A percentile compares a stretch with the other conserved stretches of the same genome.
Conservation (phyloP, 495 filamentous ascomycete species). For the Aeminium ludgeri region DNA sequence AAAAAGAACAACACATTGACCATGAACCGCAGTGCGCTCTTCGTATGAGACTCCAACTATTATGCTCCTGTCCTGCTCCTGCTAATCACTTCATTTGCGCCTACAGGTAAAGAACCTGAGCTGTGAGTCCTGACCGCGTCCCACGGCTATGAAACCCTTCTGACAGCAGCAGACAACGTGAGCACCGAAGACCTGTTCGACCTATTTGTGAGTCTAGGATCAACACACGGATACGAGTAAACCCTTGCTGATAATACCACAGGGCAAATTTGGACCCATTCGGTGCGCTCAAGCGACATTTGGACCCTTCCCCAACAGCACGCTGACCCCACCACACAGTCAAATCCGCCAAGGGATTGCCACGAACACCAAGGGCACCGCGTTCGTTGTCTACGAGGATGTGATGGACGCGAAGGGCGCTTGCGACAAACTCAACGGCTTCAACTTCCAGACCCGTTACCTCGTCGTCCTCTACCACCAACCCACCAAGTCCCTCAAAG, state of each 20-base stretch:
- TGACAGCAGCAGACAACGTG: constrained; percentile 23
- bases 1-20: too few relatives aligned
- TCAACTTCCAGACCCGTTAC: constrained; percentile 99
- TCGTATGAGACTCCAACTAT: too few relatives aligned
- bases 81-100: background rate
- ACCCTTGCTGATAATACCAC: background rate
- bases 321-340: constrained; percentile 32
- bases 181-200: constrained; percentile 59
- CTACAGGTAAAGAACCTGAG: constrained; percentile 6
- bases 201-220: constrained; percentile 38
- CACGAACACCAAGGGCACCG: constrained; percentile 92
- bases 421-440: constrained; percentile 98
- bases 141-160: background rate
- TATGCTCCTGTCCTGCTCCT: background rate
- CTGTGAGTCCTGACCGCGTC: background rate
- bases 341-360: constrained; percentile 98
- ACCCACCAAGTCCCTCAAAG: constrained; percentile 87
- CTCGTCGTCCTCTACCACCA: constrained; percentile 98
- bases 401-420: constrained; percentile 97
- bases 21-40: too few relatives aligned
- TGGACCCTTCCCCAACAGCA: background rate
- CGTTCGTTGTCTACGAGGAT: constrained; percentile 98
- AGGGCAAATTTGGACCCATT: constrained; percentile 78
- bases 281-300: constrained; percentile 48
- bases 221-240: background rate